Evolutionary conservation across 1,139 yeast genomes (phyloP), one percentile per base, ranked within the genome.

Genomic region (Lodderomyces parapsilosis): DNA sequence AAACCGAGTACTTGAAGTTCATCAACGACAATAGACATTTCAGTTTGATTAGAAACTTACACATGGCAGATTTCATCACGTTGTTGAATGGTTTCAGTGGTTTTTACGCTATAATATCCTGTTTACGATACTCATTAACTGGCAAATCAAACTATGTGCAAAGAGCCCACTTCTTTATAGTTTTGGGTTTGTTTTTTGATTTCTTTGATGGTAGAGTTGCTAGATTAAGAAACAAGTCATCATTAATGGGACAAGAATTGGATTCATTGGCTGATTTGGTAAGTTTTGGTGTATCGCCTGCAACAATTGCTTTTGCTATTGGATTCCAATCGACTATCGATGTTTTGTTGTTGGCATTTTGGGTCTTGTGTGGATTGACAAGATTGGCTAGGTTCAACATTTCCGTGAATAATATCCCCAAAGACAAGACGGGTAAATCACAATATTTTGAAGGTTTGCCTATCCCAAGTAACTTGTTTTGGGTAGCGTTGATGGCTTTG

Each of bases 201-300:
- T 90, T 93, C 62, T 86, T 93, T 62, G 99, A 93, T 62, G 99
- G 99, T 23, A 81, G 96, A 57, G 99, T 93, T 7, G 99, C 99
- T 5, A 78, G 99, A 56, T 78, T 93, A 70, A 80, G 97, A 67
- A 86, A 90, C 64, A 89, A 93, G 68, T 80, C 96, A 2, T 85
- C 96, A 19, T 74, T 93, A 45, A 88, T 94, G 89, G 99, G 99
- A 47, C 98, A 93, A 65, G 99, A 93, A 66, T 80, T 93, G 55
- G 99, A 93, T 62, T 89, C 97, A 1, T 76, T 93, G 57, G 99
- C 99, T 19, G 99, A 93, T 65, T 79, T 93, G 58, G 80, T 93
- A 25, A 85, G 96, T 13, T 91, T 91, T 62, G 95, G 96, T 48
- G 96, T 90, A 18, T 88, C 94, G 4, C 97, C 97, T 4, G 96